These are phyloP conservation scores for Solanum peruvianum DNA, from an alignment of 257 asterid genomes.

Conservation along the genomic window DNA sequence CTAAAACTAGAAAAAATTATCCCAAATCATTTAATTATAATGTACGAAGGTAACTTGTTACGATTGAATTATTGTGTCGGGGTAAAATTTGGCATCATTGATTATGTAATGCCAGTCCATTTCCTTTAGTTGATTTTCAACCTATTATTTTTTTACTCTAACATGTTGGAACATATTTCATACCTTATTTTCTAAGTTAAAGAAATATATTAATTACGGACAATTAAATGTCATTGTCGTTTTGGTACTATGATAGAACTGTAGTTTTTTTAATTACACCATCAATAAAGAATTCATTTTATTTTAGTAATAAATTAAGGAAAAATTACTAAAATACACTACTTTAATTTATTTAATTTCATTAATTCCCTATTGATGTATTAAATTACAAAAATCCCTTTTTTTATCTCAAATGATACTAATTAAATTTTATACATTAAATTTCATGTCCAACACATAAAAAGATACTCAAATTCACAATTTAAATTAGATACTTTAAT, in stretches of 20 bases:
- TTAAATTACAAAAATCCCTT: too few relatives aligned
- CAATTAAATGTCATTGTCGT: background rate
- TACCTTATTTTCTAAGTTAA: background rate
- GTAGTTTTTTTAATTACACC: background rate
- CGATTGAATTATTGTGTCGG: background rate
- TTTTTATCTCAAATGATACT: too few relatives aligned
- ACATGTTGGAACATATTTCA: background rate
- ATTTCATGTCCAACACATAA: too few relatives aligned
- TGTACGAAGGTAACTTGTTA: background rate
- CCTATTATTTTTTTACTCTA: background rate
- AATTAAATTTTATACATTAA: too few relatives aligned
- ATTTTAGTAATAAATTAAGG: background rate
- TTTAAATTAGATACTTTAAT: too few relatives aligned
- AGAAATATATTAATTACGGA: background rate
- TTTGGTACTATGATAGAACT: background rate
- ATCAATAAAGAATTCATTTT: background rate
- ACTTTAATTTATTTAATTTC: too few relatives aligned
- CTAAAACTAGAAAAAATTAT: background rate
- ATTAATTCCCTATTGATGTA: too few relatives aligned
- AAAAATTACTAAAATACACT: too few relatives aligned
- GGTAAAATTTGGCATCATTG: background rate
- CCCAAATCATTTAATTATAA: background rate
- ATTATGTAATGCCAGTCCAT: background rate
- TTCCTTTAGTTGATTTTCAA: background rate
- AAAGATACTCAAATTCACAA: too few relatives aligned